phyloP scores from a whole-genome alignment of 768 basidiomycete genomes.

The Trametes maxima region DNA sequence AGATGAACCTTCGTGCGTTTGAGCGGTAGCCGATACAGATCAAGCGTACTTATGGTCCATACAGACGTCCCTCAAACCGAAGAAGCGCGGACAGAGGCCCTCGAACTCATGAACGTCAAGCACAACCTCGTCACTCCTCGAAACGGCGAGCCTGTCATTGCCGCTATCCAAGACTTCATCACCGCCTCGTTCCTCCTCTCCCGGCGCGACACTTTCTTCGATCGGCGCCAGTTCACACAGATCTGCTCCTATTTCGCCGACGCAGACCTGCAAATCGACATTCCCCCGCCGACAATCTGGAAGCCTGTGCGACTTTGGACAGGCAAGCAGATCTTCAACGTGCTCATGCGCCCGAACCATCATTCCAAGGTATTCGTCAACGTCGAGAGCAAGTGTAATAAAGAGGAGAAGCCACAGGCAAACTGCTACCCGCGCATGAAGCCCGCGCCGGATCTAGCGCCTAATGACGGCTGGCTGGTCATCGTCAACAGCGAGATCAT shows the following conservation, averaged over 20 bases:
- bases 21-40: not conserved
- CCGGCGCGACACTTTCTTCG: slow-evolving; percentile 89
- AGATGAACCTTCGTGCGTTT: slow-evolving; percentile 95
- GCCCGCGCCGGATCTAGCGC: slow-evolving; percentile 81
- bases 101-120: slow-evolving; percentile 96
- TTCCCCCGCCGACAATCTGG: slow-evolving; percentile 93
- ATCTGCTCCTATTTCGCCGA: slow-evolving; percentile 95
- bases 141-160: slow-evolving; percentile 98
- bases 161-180: slow-evolving; percentile 99
- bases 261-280: slow-evolving; percentile 88
- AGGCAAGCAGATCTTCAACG: slow-evolving; percentile 98
- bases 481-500: slow-evolving; percentile 98
- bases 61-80: slow-evolving; percentile 98
- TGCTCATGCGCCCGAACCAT: slow-evolving; percentile 93
- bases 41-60: not conserved
- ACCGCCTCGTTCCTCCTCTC: slow-evolving; percentile 97
- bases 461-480: slow-evolving; percentile 98
- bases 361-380: slow-evolving; percentile 84
- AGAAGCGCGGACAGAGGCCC: slow-evolving; percentile 95
- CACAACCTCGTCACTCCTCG: slow-evolving; percentile 97
- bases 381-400: slow-evolving; percentile 94
- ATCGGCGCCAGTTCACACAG: slow-evolving; percentile 93
- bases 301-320: slow-evolving; percentile 96
- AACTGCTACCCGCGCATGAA: slow-evolving; percentile 65
- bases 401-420: slow-evolving; percentile 73